Base-by-base conservation (phyloP, 257 asterid genomes). In the Capsicum baccatum region DNA sequence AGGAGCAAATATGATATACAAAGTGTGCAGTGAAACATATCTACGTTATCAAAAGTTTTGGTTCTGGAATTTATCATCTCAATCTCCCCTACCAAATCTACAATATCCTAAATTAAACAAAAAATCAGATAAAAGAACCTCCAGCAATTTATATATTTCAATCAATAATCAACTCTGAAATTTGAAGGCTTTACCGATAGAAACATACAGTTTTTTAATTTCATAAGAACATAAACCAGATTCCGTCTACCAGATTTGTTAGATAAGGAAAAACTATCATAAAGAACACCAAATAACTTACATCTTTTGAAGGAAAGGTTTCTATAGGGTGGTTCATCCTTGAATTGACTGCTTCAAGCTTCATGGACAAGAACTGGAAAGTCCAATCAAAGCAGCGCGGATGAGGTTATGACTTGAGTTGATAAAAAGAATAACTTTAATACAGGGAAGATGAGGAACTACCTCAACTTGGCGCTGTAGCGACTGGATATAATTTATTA, bases 391-490 rank as follows among this genome's bases (percentile, higher is more conserved):
- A 42, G 86, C 54, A 62, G 55, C 33, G 37, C 7, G 67, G 87
- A 82, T 62, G 84, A 82, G 17, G 16, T 56, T 33, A 66, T 26
- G 88, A 56, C 85, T 17, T 55, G 14, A 3, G 79, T 54, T 59
- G 83, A 68, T 35, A 70, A 80, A 44, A 64, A 71, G 57, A 64
- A 56, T 15, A 39, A 80, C 44, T 57, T 19, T 47, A 76, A 86
- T 42, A 19, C 79, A 62, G 14, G 3, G 79, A 83, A 68, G 82
- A 48, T 42, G 60, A 80, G 16, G 67, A 87, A 81, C 85, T 85
- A 94, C 99, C 97, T 95, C 97, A 82, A 95, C 98, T 92, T 95
- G 99, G 84, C 84, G 92, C 84, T 95, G 99, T 63, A 95, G 90
- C 6, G 99, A 95, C 88, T 93, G 98, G 86, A 95, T 85, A 86